A percentile compares a stretch with the other conserved stretches of the same genome.
These are phyloP conservation scores for Claviceps purpurea DNA, from an alignment of 2,329 filamentous ascomycete species.

Conservation along the genomic window DNA sequence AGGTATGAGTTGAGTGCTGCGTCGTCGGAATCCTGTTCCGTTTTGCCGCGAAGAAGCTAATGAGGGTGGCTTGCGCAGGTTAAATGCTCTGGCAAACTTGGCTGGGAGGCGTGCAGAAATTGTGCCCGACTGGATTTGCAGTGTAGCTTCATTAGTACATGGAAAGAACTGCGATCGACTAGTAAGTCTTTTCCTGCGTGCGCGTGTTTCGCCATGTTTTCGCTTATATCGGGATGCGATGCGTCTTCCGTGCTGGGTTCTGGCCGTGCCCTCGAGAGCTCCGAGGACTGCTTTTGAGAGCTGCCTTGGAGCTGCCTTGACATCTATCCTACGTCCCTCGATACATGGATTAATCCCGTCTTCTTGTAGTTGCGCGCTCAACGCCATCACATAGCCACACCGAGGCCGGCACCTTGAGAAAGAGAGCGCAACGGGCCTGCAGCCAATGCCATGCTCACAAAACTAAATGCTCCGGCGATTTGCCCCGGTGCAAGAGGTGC, in stretches of 20 bases:
- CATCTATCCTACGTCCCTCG: too few species aligned
- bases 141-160: constrained; percentile 20
- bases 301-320: too few species aligned
- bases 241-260: too few species aligned
- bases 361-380: constrained; percentile 21
- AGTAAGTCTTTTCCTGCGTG: constrained; percentile 8
- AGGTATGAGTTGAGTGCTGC: constrained; percentile 15
- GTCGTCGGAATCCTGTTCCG: too few species aligned
- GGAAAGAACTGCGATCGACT: constrained; percentile 8
- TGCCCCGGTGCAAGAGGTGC: constrained; percentile 26
- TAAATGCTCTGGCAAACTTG: constrained; percentile 27
- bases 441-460: constrained; percentile 28
- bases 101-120: constrained; percentile 22
- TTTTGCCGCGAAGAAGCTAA: neutral
- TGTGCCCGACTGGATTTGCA: constrained; percentile 23
- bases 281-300: too few species aligned
- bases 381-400: constrained; percentile 27
- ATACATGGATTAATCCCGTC: neutral
- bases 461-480: constrained; percentile 29
- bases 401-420: constrained; percentile 27
- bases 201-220: neutral
- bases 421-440: constrained; percentile 29
- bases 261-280: too few species aligned
- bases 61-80: constrained; percentile 18
- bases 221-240: neutral